Evolutionary conservation across 257 asterid species (phyloP).

Genomic region (Nicotiana noctiflora): DNA sequence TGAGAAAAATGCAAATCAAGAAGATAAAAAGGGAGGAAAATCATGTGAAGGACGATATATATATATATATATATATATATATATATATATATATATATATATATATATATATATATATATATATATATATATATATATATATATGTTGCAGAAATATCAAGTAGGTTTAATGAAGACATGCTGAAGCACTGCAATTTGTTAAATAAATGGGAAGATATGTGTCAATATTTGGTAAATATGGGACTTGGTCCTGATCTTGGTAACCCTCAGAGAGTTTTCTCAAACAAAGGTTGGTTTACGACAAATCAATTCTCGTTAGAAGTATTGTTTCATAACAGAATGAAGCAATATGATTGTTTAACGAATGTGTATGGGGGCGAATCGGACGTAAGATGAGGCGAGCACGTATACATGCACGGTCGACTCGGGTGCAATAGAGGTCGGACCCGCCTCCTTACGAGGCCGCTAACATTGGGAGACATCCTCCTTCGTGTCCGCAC

Average conservation of each 20-base stretch:
- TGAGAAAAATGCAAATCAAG: neutral
- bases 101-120: too few species aligned
- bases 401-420: too few species aligned
- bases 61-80: too few species aligned
- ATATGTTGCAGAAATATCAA: slow-evolving; percentile 54
- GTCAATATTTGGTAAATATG: slow-evolving; percentile 47
- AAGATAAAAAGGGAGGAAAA: neutral
- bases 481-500: too few species aligned
- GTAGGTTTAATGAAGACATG: slow-evolving; percentile 47
- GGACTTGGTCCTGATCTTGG: slow-evolving; percentile 67
- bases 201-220: slow-evolving; percentile 69
- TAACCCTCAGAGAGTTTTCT: slow-evolving; percentile 43
- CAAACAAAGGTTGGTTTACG: slow-evolving; percentile 52
- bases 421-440: too few species aligned
- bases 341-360: slow-evolving; percentile 69
- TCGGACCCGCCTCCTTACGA: too few species aligned
- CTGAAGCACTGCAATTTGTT: slow-evolving; percentile 41
- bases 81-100: too few species aligned
- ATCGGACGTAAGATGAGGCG: too few species aligned
- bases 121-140: slow-evolving; percentile 59
- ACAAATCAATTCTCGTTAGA: slow-evolving; percentile 76
- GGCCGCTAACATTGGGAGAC: too few species aligned
- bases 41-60: slow-evolving; percentile 48
- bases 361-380: too few species aligned
- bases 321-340: slow-evolving; percentile 57